A percentile compares a stretch with the other conserved stretches of the same genome.
phyloP scores from a whole-genome alignment of 2,329 filamentous ascomycete species.

The Monilinia fructicola region DNA sequence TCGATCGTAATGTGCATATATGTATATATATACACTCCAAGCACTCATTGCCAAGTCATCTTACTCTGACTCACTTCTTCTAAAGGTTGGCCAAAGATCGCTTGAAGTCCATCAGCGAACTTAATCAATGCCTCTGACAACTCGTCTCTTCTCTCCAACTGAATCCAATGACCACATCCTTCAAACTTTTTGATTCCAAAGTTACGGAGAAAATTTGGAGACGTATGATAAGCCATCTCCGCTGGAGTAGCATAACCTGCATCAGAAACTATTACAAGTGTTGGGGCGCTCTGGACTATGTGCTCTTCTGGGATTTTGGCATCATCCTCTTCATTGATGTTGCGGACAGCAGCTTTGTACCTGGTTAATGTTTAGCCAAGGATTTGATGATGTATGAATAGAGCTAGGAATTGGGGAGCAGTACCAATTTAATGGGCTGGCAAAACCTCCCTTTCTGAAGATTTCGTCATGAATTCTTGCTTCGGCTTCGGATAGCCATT shows the following conservation, averaged over 20 bases:
- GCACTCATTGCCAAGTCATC: too few relatives aligned
- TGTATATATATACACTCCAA: too few relatives aligned
- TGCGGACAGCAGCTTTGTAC: constrained; percentile 23
- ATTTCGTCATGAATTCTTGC: constrained; percentile 24
- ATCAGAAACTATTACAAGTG: constrained; percentile 24
- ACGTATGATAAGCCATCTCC: constrained; percentile 21
- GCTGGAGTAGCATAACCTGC: constrained; percentile 25
- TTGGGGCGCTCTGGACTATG: constrained; percentile 25
- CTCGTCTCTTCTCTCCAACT: constrained; percentile 29
- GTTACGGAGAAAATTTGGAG: neutral
- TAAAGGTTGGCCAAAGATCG: neutral
- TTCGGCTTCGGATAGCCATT: constrained; percentile 17
- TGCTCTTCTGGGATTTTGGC: constrained; percentile 26
- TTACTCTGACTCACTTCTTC: too few relatives aligned
- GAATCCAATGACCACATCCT: constrained; percentile 29
- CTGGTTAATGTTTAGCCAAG: constrained; percentile 22
- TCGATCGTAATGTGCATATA: too few relatives aligned
- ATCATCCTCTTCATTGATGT: constrained; percentile 27
- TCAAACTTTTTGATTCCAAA: constrained; percentile 25
- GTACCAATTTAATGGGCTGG: constrained; percentile 22
- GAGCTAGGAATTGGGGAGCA: neutral
- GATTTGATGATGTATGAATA: neutral
- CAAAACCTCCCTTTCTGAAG: constrained; percentile 19
- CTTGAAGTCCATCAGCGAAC: constrained; percentile 20
- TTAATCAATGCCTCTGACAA: constrained; percentile 26